Evolutionary conservation across 352 stramenopile species (phyloP), one percentile per base, ranked within the genome.

Genomic region (Blastocystis hominis): DNA sequence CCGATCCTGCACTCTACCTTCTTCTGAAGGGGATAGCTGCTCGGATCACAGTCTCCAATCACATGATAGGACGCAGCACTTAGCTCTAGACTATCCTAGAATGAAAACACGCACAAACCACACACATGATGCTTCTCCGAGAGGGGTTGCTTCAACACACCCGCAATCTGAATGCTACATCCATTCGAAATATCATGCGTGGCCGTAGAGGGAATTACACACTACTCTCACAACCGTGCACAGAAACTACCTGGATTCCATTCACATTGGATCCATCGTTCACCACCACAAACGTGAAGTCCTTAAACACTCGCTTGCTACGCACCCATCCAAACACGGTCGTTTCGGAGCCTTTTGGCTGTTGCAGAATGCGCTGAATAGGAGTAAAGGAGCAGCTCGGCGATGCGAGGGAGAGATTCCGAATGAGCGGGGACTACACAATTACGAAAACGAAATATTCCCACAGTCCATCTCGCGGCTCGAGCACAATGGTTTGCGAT

Each of bases 281-380:
- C 62, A 98, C 89, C 90, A 97, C 94, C 46, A 98, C 89, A 89
- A 98, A 98, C 59, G 94, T 91, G 61, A 98, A 93, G 54, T 94
- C 91, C 46, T 93, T 93, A 56, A 95, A 95, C 66, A 92, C 93
- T 10, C 93, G 94, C 75, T 95, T 92, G 9, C 94, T 98, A 89
- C 96, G 94, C 56, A 93, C 92, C 95, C 95, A 98, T 40, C 95
- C 95, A 88, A 95, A 95, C 80, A 98, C 93, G 13, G 91, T 95
- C 44, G 97, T 91, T 36, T 90, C 93, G 90, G 96, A 89, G 50
- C 93, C 93, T 54, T 96, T 90, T 47, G 95, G 89, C 89, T 95
- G 91, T 90, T 96, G 95, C 42, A 96, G 38, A 69, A 86, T 86
- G 9, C 10, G 30, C 34, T 24, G 42, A 24, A 78, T 78, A 7